phyloP scores from a whole-genome alignment of 2,329 filamentous ascomycete genomes.

The Xenoacremonium recifei region DNA sequence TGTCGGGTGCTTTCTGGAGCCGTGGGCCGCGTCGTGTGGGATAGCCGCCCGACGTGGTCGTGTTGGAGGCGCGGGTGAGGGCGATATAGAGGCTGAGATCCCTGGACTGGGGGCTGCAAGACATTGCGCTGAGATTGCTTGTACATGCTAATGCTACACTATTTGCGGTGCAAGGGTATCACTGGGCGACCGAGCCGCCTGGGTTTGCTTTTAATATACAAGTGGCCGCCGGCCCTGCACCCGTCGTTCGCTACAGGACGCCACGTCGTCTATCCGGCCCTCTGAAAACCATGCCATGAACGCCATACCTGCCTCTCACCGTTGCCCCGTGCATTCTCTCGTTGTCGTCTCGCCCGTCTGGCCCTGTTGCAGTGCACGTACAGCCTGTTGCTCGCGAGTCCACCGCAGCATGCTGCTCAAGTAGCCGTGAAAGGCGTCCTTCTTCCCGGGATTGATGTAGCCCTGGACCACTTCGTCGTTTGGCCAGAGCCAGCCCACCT shows the following conservation, averaged over 20 bases:
- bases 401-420: constrained; percentile 25
- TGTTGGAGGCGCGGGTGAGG: neutral
- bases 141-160: constrained; percentile 6
- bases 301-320: constrained; percentile 3
- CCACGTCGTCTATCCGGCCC: constrained; percentile 5
- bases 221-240: neutral
- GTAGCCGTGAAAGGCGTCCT: constrained; percentile 22
- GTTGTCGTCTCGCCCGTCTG: constrained; percentile 3
- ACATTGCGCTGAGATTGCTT: neutral
- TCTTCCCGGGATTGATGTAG: constrained; percentile 28
- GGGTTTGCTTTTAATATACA: constrained; percentile 1
- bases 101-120: neutral
- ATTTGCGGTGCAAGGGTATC: constrained; percentile 10
- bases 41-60: neutral
- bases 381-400: constrained; percentile 10
- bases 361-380: constrained; percentile 7
- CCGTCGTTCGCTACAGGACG: neutral
- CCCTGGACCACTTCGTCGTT: constrained; percentile 32
- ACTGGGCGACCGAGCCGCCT: constrained; percentile 1
- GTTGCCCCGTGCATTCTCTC: neutral
- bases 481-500: constrained; percentile 38
- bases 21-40: neutral
- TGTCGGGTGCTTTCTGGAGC: neutral
- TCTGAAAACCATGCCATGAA: constrained; percentile 5
- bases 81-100: neutral